These are phyloP conservation scores for Truncatella angustata DNA, from an alignment of 2,329 filamentous ascomycete species.

Conservation along the genomic window DNA sequence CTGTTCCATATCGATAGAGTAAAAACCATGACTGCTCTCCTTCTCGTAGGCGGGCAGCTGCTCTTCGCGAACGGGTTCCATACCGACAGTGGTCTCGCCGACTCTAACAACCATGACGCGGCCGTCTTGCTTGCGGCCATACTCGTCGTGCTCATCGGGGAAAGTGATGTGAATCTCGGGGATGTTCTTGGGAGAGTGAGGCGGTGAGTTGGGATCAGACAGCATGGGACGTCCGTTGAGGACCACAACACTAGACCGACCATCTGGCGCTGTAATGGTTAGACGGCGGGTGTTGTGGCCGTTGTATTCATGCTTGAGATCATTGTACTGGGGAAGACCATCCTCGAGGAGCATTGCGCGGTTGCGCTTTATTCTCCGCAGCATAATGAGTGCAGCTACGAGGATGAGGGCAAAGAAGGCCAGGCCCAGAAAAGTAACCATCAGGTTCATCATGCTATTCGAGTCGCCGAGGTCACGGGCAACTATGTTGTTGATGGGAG, in stretches of 20 bases:
- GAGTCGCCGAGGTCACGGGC: constrained; percentile 39
- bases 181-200: constrained; percentile 76
- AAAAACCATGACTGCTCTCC: constrained; percentile 75
- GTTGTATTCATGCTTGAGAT: constrained; percentile 48
- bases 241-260: constrained; percentile 69
- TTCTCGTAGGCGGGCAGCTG: constrained; percentile 87
- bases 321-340: constrained; percentile 69
- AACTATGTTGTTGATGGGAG: constrained; percentile 35
- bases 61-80: constrained; percentile 82
- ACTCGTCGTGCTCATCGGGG: constrained; percentile 88
- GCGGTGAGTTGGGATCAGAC: constrained; percentile 70
- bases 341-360: constrained; percentile 46
- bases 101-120: constrained; percentile 90
- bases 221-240: constrained; percentile 74
- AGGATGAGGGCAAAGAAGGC: constrained; percentile 70
- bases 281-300: constrained; percentile 41
- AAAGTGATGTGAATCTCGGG: constrained; percentile 98
- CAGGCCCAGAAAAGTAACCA: constrained; percentile 77
- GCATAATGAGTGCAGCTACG: constrained; percentile 65
- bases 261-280: constrained; percentile 57
- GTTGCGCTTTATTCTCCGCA: constrained; percentile 62
- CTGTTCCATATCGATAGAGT: constrained; percentile 90
- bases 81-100: constrained; percentile 80
- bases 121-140: constrained; percentile 77
- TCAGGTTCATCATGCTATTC: constrained; percentile 69